These are phyloP conservation scores for Aspergillus pseudoglaucus DNA, from an alignment of 2,329 filamentous ascomycete genomes.

Conservation along the genomic window DNA sequence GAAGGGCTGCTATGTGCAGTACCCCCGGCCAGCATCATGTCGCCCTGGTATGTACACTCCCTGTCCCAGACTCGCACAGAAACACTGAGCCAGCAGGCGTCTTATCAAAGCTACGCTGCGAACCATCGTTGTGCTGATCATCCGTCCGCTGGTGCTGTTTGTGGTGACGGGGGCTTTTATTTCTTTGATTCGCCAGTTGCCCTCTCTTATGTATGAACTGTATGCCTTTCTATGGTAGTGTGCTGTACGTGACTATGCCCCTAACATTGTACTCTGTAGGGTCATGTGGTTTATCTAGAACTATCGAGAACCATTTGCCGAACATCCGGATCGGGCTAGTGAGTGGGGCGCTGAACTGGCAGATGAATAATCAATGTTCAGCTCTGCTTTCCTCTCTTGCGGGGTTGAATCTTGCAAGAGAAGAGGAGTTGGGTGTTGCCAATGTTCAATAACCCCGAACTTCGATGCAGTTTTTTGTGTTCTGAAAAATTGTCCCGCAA, in stretches of 20 bases:
- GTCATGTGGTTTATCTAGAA: constrained; percentile 2
- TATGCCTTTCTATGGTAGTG: neutral
- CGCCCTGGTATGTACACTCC: too few relatives aligned
- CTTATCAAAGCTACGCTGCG: neutral
- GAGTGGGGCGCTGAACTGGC: neutral
- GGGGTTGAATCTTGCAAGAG: too few relatives aligned
- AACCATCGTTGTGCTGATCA: neutral
- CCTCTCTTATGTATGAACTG: constrained; percentile 1
- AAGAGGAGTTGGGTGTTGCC: too few relatives aligned
- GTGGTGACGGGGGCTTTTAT: neutral
- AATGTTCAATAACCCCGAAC: too few relatives aligned
- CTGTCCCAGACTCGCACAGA: too few relatives aligned
- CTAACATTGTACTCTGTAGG: neutral
- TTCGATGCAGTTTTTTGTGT: too few relatives aligned
- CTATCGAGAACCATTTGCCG: constrained; percentile 3
- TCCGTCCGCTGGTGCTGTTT: neutral
- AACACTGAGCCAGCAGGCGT: neutral
- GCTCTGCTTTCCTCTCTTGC: too few relatives aligned
- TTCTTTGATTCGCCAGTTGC: neutral
- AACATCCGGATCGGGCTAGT: neutral
- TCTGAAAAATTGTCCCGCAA: too few relatives aligned
- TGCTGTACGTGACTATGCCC: neutral
- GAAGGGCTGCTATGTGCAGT: too few relatives aligned
- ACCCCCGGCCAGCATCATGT: too few relatives aligned
- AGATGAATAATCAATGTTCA: neutral